Evolutionary conservation across 148 eudicot species (phyloP), one percentile per base, ranked within the genome.

Genomic region (Diospyros lotus): DNA sequence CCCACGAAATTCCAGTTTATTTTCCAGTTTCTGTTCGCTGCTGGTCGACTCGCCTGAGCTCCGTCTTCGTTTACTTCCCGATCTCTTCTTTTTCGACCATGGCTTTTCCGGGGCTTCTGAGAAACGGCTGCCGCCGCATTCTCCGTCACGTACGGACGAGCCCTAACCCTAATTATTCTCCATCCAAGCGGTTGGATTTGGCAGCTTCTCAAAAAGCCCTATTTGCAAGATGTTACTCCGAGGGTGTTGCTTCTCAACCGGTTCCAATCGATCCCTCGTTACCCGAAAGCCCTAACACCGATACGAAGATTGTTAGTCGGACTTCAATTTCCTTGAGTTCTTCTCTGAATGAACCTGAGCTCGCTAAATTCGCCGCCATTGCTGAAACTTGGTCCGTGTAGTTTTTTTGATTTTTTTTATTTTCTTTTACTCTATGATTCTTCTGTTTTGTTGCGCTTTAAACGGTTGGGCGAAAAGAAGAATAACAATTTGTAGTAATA

Each of bases 301-400:
- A 48, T 44, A 44, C 51, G 41, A 77, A 67, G 39, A 52, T 3
- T 63, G 69, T n/a, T 59, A 71, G 73, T 69, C 78, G 54, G 82
- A 82, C 39, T 71, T 40, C 68, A 14, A 72, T 9, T 13, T 54
- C 56, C 1, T 77, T 83, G 0, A 73, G 75, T 40, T 90, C 94
- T 46, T 93, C 98, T 11, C 80, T 91, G 60, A 84, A 89, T 59
- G 78, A 86, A 64, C 66, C 75, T 11, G 98, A 93, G 67, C 86
- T 91, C 6, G 86, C 84, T 4, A 93, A 89, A 71, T 93, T 93
- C 48, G 76, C 94, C 50, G 90, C 96, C 76, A 82, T 93, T 81
- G 87, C 98, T 43, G 96, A 91, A 43, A 85, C 93, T 38, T 93
- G 98, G 96, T 91, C 56, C 59, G 85, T 77, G 11, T 13, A 2